Percentiles rank a stretch among this genome's conserved stretches.
Conservation (phyloP, 768 basidiomycete genomes). For the Lactarius quietus region DNA sequence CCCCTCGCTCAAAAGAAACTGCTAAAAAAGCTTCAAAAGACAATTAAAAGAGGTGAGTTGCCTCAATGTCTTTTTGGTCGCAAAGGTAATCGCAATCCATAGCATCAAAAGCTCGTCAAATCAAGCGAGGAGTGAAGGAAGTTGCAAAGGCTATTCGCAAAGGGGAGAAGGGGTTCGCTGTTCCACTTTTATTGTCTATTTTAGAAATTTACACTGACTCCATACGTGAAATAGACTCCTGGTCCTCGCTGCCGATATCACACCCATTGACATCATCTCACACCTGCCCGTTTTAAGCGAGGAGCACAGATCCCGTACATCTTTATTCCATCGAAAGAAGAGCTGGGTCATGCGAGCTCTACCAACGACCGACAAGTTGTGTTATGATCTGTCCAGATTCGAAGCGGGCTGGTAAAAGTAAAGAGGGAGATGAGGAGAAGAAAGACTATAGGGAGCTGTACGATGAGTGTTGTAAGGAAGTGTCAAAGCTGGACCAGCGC, state of each 20-base stretch:
- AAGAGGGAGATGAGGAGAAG: slow-evolving; percentile 58
- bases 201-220: neutral
- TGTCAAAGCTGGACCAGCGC: slow-evolving; percentile 71
- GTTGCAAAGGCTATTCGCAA: slow-evolving; percentile 97
- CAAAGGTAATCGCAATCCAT: slow-evolving; percentile 8
- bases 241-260: slow-evolving; percentile 94
- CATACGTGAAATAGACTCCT: slow-evolving; percentile 56
- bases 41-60: slow-evolving; percentile 79
- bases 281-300: slow-evolving; percentile 94
- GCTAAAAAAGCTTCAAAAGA: slow-evolving; percentile 90
- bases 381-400: slow-evolving; percentile 89
- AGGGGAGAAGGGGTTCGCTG: slow-evolving; percentile 87
- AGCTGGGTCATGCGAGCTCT: slow-evolving; percentile 90
- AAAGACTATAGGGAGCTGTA: slow-evolving; percentile 86
- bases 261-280: slow-evolving; percentile 97
- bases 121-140: slow-evolving; percentile 98
- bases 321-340: slow-evolving; percentile 89
- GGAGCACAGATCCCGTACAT: slow-evolving; percentile 86
- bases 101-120: slow-evolving; percentile 94
- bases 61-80: neutral
- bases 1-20: slow-evolving; percentile 94
- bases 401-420: slow-evolving; percentile 65
- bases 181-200: neutral
- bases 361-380: slow-evolving; percentile 98
- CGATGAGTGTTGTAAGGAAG: slow-evolving; percentile 82